Evolutionary conservation across 768 basidiomycete species (phyloP).

Genomic region (Suillus subalutaceus): DNA sequence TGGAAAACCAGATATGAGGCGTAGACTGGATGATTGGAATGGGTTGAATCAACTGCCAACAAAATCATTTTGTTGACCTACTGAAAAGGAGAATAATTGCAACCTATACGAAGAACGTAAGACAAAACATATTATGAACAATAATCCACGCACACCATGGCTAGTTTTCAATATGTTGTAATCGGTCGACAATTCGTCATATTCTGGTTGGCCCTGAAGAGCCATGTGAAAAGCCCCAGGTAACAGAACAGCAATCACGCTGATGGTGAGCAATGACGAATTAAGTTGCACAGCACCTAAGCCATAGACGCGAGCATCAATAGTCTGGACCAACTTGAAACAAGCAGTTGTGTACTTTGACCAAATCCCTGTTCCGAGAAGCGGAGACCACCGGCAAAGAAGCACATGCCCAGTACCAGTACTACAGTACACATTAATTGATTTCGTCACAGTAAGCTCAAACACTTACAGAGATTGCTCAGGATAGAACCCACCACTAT

Average conservation of each 20-base stretch:
- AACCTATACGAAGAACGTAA: slow-evolving; percentile 44
- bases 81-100: slow-evolving; percentile 79
- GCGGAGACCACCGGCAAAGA: slow-evolving; percentile 78
- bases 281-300: slow-evolving; percentile 74
- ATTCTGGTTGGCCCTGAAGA: slow-evolving; percentile 31
- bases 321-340: background rate
- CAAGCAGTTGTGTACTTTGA: slow-evolving; percentile 47
- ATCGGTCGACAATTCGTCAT: slow-evolving; percentile 25
- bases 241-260: slow-evolving; percentile 77
- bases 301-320: background rate
- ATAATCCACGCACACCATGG: slow-evolving; percentile 58
- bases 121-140: background rate
- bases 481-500: slow-evolving; percentile 83
- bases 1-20: slow-evolving; percentile 75
- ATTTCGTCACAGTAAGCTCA: background rate
- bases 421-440: slow-evolving; percentile 44
- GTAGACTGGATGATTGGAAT: slow-evolving; percentile 55
- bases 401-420: slow-evolving; percentile 85
- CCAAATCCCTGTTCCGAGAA: slow-evolving; percentile 83
- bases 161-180: slow-evolving; percentile 73
- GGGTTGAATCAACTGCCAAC: slow-evolving; percentile 2
- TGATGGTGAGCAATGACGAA: slow-evolving; percentile 72
- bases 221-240: slow-evolving; percentile 79
- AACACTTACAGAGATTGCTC: slow-evolving; percentile 63
- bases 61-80: slow-evolving; percentile 35